A percentile compares a stretch with the other conserved stretches of the same genome.
These are phyloP conservation scores for Ophiocordyceps robertsii DNA, from an alignment of 2,329 filamentous ascomycete genomes.

Conservation along the genomic window DNA sequence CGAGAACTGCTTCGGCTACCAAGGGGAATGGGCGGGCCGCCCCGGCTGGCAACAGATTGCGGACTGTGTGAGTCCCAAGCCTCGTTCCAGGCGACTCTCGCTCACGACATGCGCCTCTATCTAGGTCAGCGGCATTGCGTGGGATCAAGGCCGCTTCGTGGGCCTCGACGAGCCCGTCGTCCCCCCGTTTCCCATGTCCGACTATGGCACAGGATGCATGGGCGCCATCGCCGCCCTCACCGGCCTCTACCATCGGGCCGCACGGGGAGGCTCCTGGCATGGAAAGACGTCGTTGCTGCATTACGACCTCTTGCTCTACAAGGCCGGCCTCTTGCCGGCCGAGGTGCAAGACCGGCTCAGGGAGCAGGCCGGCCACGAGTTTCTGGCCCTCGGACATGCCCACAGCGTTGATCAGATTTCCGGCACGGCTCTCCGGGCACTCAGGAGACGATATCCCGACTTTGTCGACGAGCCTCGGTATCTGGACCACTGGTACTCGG, in stretches of 20 bases:
- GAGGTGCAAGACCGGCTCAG: constrained; percentile 38
- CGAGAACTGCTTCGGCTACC: constrained; percentile 58
- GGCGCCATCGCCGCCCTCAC: constrained; percentile 53
- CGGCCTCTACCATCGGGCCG: constrained; percentile 49
- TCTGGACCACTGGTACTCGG: constrained; percentile 34
- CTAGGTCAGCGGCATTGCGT: constrained; percentile 43
- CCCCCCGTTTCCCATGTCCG: constrained; percentile 49
- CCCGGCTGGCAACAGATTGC: constrained; percentile 64
- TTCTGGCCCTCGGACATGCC: constrained; percentile 43
- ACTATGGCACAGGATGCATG: constrained; percentile 61
- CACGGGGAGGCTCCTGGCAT: constrained; percentile 50
- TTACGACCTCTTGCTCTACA: constrained; percentile 54
- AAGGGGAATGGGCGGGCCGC: constrained; percentile 44
- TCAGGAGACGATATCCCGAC: constrained; percentile 38
- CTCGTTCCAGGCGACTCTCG: neutral
- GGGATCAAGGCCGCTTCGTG: constrained; percentile 51
- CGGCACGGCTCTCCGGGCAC: constrained; percentile 39
- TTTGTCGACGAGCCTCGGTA: constrained; percentile 35
- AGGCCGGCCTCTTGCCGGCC: constrained; percentile 41
- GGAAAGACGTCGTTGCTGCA: constrained; percentile 52
- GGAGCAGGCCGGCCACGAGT: constrained; percentile 32
- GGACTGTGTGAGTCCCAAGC: constrained; percentile 32
- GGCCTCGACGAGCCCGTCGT: constrained; percentile 49
- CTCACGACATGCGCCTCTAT: no score
- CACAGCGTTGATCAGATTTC: constrained; percentile 55